Percentiles rank a stretch among this genome's conserved stretches.
Conservation (phyloP, 1,139 yeast genomes). For the Suhomyces chickasaworum region DNA sequence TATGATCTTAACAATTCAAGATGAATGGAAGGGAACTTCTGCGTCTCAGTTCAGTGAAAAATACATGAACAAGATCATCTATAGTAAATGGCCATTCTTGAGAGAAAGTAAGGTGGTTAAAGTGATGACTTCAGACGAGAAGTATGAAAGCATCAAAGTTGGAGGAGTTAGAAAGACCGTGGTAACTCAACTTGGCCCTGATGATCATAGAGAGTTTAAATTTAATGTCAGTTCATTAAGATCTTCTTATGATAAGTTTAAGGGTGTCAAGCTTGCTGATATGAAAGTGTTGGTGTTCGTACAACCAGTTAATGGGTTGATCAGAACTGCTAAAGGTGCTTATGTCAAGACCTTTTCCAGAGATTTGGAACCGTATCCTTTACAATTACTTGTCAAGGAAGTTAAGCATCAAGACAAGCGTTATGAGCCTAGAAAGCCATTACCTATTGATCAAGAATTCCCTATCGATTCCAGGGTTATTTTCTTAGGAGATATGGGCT, state of each 20-base stretch:
- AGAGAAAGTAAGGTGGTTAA: slow-evolving; percentile 75
- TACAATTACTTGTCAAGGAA: slow-evolving; percentile 76
- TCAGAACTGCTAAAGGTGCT: slow-evolving; percentile 72
- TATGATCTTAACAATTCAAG: slow-evolving; percentile 63
- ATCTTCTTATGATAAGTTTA: slow-evolving; percentile 45
- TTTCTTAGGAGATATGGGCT: slow-evolving; percentile 86
- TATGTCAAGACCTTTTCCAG: slow-evolving; percentile 65
- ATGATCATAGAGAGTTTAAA: slow-evolving; percentile 45
- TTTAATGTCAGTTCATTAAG: slow-evolving; percentile 33
- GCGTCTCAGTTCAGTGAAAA: slow-evolving; percentile 63
- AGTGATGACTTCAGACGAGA: slow-evolving; percentile 57
- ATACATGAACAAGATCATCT: slow-evolving; percentile 61
- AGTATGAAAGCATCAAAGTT: slow-evolving; percentile 45
- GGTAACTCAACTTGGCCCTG: slow-evolving; percentile 40
- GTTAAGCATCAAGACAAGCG: slow-evolving; percentile 77
- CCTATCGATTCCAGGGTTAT: slow-evolving; percentile 73
- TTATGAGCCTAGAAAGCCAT: slow-evolving; percentile 69
- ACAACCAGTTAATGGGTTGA: slow-evolving; percentile 76
- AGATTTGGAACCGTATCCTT: slow-evolving; percentile 61
- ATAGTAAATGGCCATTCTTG: slow-evolving; percentile 86
- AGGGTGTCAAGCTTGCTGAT: slow-evolving; percentile 60
- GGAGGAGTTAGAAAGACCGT: slow-evolving; percentile 36
- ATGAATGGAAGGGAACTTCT: slow-evolving; percentile 49
- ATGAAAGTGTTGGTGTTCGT: slow-evolving; percentile 66
- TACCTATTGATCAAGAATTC: slow-evolving; percentile 79